Conservation (phyloP, 352 stramenopile species). For the Thalassiosira allenii region DNA sequence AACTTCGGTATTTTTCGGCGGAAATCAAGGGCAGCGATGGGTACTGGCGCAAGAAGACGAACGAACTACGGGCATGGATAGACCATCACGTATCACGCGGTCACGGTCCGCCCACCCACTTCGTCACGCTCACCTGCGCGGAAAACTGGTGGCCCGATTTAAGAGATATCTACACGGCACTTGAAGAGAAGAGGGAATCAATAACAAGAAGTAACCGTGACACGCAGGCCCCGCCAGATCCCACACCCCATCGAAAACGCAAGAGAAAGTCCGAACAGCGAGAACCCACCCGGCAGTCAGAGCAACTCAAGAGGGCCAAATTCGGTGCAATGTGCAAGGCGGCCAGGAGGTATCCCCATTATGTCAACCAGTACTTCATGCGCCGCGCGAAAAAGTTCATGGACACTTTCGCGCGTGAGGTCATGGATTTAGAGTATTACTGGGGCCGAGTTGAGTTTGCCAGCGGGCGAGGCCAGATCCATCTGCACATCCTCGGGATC, state of each 20-base stretch:
- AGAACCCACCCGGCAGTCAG: too few relatives aligned
- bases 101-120: conserved; percentile 42
- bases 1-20: conserved; percentile 28
- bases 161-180: neutral
- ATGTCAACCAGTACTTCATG: conserved; percentile 56
- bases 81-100: conserved; percentile 28
- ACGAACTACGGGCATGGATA: conserved; percentile 45
- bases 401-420: conserved; percentile 25
- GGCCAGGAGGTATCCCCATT: conserved; percentile 21
- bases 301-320: too few relatives aligned
- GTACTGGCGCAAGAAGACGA: conserved; percentile 32
- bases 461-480: conserved; percentile 40
- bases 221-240: too few relatives aligned
- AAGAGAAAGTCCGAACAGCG: too few relatives aligned
- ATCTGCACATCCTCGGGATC: conserved; percentile 48
- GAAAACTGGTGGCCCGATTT: conserved; percentile 60
- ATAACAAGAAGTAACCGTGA: neutral
- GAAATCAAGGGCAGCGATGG: conserved; percentile 29
- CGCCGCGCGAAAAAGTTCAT: conserved; percentile 27
- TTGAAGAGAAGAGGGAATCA: conserved; percentile 24
- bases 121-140: conserved; percentile 53
- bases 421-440: conserved; percentile 39
- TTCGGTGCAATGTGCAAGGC: conserved; percentile 20
- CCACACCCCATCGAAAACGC: too few relatives aligned
- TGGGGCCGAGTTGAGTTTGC: conserved; percentile 50